phyloP scores from a whole-genome alignment of 345 rosid genomes.

The Linum lewisii region DNA sequence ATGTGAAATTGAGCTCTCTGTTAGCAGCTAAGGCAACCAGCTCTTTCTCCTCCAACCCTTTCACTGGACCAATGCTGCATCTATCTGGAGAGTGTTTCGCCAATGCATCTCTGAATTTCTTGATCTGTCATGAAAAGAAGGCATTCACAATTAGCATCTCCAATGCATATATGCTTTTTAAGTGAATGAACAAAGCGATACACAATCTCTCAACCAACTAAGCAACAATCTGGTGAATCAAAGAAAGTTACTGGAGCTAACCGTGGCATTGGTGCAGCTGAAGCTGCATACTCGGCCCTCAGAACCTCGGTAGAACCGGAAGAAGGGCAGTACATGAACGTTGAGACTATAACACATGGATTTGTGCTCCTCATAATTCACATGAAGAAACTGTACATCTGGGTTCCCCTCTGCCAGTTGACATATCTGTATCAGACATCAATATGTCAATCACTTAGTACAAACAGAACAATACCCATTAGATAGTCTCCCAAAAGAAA shows the following conservation, averaged over 20 bases:
- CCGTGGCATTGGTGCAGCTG: constrained; percentile 18
- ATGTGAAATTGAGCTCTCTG: constrained; percentile 66
- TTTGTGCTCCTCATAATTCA: constrained; percentile 56
- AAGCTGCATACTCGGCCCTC: constrained; percentile 66
- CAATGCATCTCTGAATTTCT: constrained; percentile 84
- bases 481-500: too few species aligned
- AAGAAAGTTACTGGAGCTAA: neutral
- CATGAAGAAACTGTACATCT: constrained; percentile 48
- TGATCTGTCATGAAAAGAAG: constrained; percentile 38
- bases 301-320: constrained; percentile 63
- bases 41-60: constrained; percentile 91
- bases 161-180: too few species aligned
- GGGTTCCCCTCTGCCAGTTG: constrained; percentile 67
- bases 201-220: too few species aligned
- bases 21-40: constrained; percentile 76
- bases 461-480: neutral
- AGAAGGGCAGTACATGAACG: constrained; percentile 71
- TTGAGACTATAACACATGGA: constrained; percentile 54
- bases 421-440: constrained; percentile 37
- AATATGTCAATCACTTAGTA: neutral
- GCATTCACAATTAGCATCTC: neutral
- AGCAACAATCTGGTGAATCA: too few species aligned
- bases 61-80: constrained; percentile 68
- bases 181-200: too few species aligned
- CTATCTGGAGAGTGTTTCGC: constrained; percentile 71